Evolutionary conservation across 441 rosid species (phyloP), one percentile per base, ranked within the genome.

Genomic region (Aleurites moluccanus): DNA sequence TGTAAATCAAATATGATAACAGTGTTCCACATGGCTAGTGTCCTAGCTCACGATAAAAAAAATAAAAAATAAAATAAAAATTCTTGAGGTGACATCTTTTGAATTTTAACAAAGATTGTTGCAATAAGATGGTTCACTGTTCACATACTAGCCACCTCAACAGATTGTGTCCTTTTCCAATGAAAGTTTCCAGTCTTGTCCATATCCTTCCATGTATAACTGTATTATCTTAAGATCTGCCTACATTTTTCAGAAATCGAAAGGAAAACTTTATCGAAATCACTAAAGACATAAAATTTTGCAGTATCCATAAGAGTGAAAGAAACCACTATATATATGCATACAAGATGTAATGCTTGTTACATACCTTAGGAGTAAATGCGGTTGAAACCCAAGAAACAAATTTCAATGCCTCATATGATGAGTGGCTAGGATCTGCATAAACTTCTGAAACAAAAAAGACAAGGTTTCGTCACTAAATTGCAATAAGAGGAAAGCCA

Each of bases 171-270:
- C 97, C 66, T 80, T 87, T 83, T 87, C 92, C 60, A 78, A 89
- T 16, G 98, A 93, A 83, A 95, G 97, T 73, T 93, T 86, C 99
- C 98, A 95, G 84, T 95, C 97, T 83, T 91, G 99, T 66, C 96
- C 87, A 81, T 91, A 95, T 71, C 97, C 99, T 87, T 90, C 98
- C 98, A 88, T 89, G 87, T 95, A 95, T 3, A 56, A 79, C 82
- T 95, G 91, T 73, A 95, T 86, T 75, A 95, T 87, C 91, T 93
- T 90, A 61, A 95, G 84, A 77, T 95, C 99, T 49, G 98, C 94
- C 99, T 93, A 64, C 44, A 77, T 64, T n/a, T 23, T 42, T 64
- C 21, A 13, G 50, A 73, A 72, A 23, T 49, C 6, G 57, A 76
- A 57, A 49, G 78, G 66, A 57, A 75, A 70, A 49, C 18, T 18